A percentile compares a stretch with the other conserved stretches of the same genome.
Conservation (phyloP, 129 eudicot genomes). For the Flaveria trinervia region DNA sequence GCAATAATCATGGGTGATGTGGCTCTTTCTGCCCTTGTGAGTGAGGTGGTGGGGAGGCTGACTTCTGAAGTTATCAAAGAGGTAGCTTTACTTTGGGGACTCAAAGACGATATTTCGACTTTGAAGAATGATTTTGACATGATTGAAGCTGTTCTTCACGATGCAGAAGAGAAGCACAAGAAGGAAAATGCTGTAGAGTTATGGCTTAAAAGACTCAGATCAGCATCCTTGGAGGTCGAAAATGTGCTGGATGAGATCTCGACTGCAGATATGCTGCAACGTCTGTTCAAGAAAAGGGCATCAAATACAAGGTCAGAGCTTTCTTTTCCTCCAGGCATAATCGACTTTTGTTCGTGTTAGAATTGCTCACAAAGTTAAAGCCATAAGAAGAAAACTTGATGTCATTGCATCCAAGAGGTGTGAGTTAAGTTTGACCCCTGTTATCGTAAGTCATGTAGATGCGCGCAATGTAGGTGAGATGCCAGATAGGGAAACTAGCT, state of each 20-base stretch:
- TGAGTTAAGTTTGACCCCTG: neutral
- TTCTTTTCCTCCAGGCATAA: constrained; percentile 15
- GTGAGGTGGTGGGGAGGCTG: constrained; percentile 12
- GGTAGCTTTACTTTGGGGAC: neutral
- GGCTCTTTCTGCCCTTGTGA: constrained; percentile 13
- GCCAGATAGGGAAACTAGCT: constrained; percentile 10
- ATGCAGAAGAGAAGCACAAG: constrained; percentile 10
- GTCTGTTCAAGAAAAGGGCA: constrained; percentile 4
- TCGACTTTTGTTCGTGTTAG: neutral
- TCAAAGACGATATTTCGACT: constrained; percentile 10
- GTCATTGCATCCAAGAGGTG: constrained; percentile 4
- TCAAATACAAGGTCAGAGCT: constrained; percentile 4
- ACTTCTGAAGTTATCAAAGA: constrained; percentile 11
- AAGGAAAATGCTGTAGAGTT: constrained; percentile 5
- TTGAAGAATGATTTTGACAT: constrained; percentile 9
- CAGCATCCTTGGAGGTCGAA: constrained; percentile 20
- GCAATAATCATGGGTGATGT: constrained; percentile 18
- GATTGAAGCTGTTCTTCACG: constrained; percentile 23
- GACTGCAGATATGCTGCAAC: constrained; percentile 13
- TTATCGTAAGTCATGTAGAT: constrained; percentile 8
- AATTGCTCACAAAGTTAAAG: constrained; percentile 19
- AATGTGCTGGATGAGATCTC: constrained; percentile 11
- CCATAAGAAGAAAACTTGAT: neutral
- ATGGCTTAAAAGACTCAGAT: constrained; percentile 26
- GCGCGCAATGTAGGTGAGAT: neutral